phyloP scores from a whole-genome alignment of 1,284 basidiomycete species.

The Termitomyces sp. region DNA sequence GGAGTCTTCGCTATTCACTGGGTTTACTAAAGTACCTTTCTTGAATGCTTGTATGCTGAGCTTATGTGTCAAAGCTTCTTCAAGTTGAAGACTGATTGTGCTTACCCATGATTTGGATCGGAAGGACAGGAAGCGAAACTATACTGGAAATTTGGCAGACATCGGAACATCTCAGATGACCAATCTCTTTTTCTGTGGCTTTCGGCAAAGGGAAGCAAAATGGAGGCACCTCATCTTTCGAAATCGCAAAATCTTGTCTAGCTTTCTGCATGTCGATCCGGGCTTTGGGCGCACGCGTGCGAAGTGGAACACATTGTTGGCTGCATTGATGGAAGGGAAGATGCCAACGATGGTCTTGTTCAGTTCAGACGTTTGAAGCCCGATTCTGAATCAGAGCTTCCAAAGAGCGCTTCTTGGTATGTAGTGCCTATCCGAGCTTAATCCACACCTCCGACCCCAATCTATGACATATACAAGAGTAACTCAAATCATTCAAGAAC shows the following conservation, averaged over 20 bases:
- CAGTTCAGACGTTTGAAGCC: neutral
- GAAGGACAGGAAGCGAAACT: too few relatives aligned
- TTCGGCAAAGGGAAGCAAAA: neutral
- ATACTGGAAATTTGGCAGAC: neutral
- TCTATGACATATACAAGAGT: neutral
- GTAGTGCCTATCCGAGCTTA: neutral
- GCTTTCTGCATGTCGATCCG: conserved; percentile 1
- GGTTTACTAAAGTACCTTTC: neutral
- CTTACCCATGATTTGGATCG: neutral
- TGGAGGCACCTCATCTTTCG: neutral
- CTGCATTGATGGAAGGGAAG: neutral
- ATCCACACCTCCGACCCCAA: neutral
- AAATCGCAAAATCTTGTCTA: neutral
- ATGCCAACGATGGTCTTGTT: neutral
- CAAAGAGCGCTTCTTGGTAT: too few relatives aligned
- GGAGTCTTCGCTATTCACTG: neutral
- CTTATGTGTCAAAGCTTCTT: neutral
- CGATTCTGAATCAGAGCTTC: too few relatives aligned
- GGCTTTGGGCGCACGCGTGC: neutral
- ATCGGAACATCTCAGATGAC: neutral
- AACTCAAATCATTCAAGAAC: neutral
- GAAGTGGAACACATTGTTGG: neutral
- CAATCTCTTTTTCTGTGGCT: neutral
- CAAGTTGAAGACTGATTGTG: too few relatives aligned
- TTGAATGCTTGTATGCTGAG: neutral